phyloP scores from a whole-genome alignment of 768 basidiomycete genomes.

The Mycena alexandri region DNA sequence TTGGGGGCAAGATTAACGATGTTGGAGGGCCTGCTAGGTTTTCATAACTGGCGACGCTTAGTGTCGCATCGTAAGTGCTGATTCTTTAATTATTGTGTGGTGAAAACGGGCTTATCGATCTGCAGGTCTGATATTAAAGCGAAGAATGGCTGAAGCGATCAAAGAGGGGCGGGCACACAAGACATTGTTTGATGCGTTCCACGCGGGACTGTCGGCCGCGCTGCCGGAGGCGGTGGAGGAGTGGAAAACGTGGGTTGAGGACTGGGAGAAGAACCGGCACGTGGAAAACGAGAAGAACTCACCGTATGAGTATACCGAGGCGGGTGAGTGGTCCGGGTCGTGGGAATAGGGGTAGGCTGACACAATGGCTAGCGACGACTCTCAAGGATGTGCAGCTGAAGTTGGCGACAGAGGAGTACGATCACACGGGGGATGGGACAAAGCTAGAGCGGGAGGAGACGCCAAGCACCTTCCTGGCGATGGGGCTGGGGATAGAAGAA shows the following conservation, averaged over 20 bases:
- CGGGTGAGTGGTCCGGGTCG: background rate
- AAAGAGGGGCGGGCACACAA: conserved; percentile 36
- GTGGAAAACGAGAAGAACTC: background rate
- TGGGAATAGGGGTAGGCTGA: background rate
- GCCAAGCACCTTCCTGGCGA: background rate
- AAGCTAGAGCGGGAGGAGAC: conserved; percentile 12
- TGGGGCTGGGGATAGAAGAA: conserved; percentile 13
- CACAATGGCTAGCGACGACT: background rate
- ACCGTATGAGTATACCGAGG: background rate
- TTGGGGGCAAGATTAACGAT: conserved; percentile 11
- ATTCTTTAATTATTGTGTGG: too few relatives aligned
- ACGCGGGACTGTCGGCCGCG: background rate
- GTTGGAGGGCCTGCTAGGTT: background rate
- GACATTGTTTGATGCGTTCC: background rate
- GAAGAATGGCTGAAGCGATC: background rate
- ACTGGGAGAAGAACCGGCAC: background rate
- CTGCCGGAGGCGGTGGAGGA: too few relatives aligned
- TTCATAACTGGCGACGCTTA: conserved; percentile 12
- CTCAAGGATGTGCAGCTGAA: background rate
- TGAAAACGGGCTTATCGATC: too few relatives aligned
- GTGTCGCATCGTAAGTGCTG: background rate
- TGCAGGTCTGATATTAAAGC: background rate
- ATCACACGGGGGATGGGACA: background rate
- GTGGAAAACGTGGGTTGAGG: conserved; percentile 4
- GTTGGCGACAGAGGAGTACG: background rate